Base-by-base conservation (phyloP, 495 filamentous ascomycete species). In the Aspergillus bridgeri region DNA sequence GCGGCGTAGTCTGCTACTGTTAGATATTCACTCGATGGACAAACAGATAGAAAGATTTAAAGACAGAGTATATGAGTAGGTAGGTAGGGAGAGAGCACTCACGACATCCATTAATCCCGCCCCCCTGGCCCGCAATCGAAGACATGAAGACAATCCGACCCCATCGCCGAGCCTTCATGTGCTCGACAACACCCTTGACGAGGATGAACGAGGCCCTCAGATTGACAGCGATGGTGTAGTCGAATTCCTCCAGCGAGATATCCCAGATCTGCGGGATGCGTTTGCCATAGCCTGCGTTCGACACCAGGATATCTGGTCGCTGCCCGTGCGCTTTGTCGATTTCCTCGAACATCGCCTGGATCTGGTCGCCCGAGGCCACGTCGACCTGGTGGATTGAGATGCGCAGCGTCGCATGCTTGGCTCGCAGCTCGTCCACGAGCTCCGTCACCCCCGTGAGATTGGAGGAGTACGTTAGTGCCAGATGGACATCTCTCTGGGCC, bases 71-170 rank as follows among this genome's bases (percentile, higher is more conserved):
- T 4, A n/a, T n/a, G n/a, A n/a, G n/a, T n/a, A 27, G 25, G 25
- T 29, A 29, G 6, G 27, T 1, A 27, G 21, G 45, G 6, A 17
- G 51, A 33, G 2, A 74, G 25, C 2, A 62, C 75, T 51, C 69
- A 80, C 75, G 86, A 44, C 83, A 84, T 11, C 85, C 85, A 65
- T 89, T 89, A 38, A 89, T 83, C 3, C 85, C 85, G 5, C 82
- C 86, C 2, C 84, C 87, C 29, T 81, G 78, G 0, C 78, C 86
- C 6, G 87, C 85, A 55, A 90, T 86, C 38, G 83, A 87, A 8
- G 83, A 86, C 61, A 89, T 82, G 61, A 85, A 88, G 20, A 89
- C 71, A 51, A 89, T 85, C 5, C 86, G 75, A 5, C 87, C 86
- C 86, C 86, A 89, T 24, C 70, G 68, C 60, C 80, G 78, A 23